Conservation (phyloP, 192 early-diverging fungal genomes). For the Coemansia erecta region DNA sequence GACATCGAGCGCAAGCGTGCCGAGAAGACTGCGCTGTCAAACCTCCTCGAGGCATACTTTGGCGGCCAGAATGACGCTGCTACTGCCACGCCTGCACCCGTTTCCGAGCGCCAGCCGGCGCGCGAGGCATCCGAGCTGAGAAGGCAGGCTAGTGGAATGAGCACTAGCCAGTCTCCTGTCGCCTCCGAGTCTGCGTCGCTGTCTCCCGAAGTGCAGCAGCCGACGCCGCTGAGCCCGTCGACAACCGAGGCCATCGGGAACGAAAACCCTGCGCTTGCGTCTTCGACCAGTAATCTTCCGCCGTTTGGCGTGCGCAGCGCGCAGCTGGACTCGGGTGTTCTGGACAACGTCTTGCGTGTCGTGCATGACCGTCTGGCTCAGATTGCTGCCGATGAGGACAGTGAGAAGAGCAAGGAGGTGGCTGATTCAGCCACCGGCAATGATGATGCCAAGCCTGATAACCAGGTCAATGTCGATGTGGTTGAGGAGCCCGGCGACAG, state of each 20-base stretch:
- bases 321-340: slow-evolving; percentile 16
- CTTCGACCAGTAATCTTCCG: background rate
- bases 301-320: background rate
- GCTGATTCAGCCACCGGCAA: background rate
- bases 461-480: slow-evolving; percentile 21
- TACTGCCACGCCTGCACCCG: too few species aligned
- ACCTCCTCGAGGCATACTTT: slow-evolving; percentile 41
- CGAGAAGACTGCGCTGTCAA: slow-evolving; percentile 19
- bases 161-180: slow-evolving; percentile 1
- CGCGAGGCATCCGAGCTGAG: too few species aligned
- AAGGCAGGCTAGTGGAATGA: background rate
- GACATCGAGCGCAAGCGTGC: slow-evolving; percentile 33
- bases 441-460: background rate
- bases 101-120: too few species aligned
- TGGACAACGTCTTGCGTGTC: slow-evolving; percentile 38
- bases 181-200: background rate
- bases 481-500: slow-evolving; percentile 15
- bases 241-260: background rate
- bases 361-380: slow-evolving; percentile 37
- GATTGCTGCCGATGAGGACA: slow-evolving; percentile 29
- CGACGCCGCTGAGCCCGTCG: background rate
- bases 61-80: background rate
- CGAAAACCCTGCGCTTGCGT: background rate
- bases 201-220: background rate
- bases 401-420: slow-evolving; percentile 2